These are phyloP conservation scores for Aspergillus pseudotamarii DNA, from an alignment of 2,329 filamentous ascomycete species.

Conservation along the genomic window DNA sequence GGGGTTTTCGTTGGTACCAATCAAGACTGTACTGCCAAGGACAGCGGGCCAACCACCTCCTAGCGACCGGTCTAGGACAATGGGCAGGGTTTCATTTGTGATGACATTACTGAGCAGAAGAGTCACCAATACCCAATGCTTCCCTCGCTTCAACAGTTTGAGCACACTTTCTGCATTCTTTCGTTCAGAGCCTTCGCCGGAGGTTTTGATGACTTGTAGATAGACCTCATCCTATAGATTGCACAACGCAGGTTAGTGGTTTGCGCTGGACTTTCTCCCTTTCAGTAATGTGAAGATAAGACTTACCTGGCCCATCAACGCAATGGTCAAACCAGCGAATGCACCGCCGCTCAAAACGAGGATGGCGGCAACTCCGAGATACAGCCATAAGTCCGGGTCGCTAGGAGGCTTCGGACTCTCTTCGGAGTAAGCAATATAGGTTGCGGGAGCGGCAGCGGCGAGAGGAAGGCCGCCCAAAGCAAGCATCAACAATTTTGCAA, in stretches of 20 bases:
- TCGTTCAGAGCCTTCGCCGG: slow-evolving; percentile 80
- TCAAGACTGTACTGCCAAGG: slow-evolving; percentile 87
- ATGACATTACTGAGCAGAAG: slow-evolving; percentile 94
- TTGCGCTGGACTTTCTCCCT: background rate
- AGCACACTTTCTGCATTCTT: slow-evolving; percentile 83
- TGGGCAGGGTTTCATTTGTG: slow-evolving; percentile 94
- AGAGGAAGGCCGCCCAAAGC: slow-evolving; percentile 42
- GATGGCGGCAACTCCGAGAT: slow-evolving; percentile 74
- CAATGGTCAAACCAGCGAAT: slow-evolving; percentile 83
- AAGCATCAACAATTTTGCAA: slow-evolving; percentile 46
- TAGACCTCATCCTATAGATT: slow-evolving; percentile 81
- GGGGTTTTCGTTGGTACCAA: slow-evolving; percentile 63
- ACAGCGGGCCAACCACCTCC: slow-evolving; percentile 95
- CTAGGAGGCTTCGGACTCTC: slow-evolving; percentile 55
- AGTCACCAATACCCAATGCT: slow-evolving; percentile 98
- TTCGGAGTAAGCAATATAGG: slow-evolving; percentile 20
- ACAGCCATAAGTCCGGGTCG: slow-evolving; percentile 74
- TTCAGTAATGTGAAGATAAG: background rate
- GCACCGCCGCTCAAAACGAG: slow-evolving; percentile 87
- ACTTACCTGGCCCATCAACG: slow-evolving; percentile 63
- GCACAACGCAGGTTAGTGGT: background rate
- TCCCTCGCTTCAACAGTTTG: slow-evolving; percentile 78
- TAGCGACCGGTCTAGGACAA: slow-evolving; percentile 89
- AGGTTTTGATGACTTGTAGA: slow-evolving; percentile 87
- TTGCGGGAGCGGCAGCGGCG: slow-evolving; percentile 40